Conservation (phyloP, 2,329 filamentous ascomycete species). For the Aspergillus texensis region DNA sequence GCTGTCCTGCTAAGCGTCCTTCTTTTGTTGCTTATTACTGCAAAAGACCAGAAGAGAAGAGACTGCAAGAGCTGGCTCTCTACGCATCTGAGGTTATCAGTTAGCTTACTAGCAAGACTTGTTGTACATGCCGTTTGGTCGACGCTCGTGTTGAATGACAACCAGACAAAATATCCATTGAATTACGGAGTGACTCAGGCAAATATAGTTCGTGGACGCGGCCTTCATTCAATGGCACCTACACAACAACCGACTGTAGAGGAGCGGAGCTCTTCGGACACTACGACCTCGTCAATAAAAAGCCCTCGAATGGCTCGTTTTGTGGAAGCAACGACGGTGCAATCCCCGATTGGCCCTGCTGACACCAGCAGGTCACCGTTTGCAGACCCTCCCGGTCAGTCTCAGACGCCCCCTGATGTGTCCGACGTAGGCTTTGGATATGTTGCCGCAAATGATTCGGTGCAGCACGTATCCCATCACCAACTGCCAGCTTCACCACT, state of each 20-base stretch:
- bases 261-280: constrained; percentile 35
- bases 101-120: not conserved
- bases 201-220: constrained; percentile 37
- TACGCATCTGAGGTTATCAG: constrained; percentile 6
- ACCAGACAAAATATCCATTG: constrained; percentile 30
- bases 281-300: constrained; percentile 43
- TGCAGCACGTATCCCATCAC: constrained; percentile 53
- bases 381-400: constrained; percentile 53
- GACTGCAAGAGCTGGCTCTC: constrained; percentile 40
- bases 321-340: constrained; percentile 65
- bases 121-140: constrained; percentile 1
- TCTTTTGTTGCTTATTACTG: not conserved
- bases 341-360: constrained; percentile 60
- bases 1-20: constrained; percentile 1
- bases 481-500: constrained; percentile 76
- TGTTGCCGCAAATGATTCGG: constrained; percentile 62
- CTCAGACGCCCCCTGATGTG: constrained; percentile 58
- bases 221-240: constrained; percentile 34
- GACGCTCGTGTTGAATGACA: constrained; percentile 32
- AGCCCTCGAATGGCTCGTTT: constrained; percentile 64
- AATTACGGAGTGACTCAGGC: constrained; percentile 41
- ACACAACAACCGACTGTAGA: constrained; percentile 30
- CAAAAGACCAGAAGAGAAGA: not conserved
- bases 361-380: constrained; percentile 52
- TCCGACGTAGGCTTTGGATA: constrained; percentile 93